Conservation (phyloP, 129 eudicot genomes). For the Lonicera japonica region DNA sequence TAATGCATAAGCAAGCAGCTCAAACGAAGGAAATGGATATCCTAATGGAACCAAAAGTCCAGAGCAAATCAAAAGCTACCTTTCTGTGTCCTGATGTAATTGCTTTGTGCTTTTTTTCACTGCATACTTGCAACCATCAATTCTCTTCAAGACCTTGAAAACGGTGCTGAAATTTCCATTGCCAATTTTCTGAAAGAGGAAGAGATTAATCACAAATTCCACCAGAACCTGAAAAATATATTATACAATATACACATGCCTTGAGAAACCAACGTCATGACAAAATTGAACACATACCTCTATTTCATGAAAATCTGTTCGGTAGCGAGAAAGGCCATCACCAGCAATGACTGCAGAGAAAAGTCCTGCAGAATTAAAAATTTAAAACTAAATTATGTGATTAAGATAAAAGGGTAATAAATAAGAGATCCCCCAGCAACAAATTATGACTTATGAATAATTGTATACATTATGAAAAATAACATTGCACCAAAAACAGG, state of each 20-base stretch:
- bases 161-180: slow-evolving; percentile 82
- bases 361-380: slow-evolving; percentile 38
- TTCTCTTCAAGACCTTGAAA: slow-evolving; percentile 73
- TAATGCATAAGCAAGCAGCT: slow-evolving; percentile 1
- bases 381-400: not conserved
- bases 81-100: slow-evolving; percentile 58
- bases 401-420: not conserved
- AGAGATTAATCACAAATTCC: not conserved
- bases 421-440: not conserved
- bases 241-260: not conserved
- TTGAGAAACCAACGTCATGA: not conserved
- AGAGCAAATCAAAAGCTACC: slow-evolving; percentile 35
- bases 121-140: slow-evolving; percentile 94
- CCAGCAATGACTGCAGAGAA: slow-evolving; percentile 44
- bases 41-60: slow-evolving; percentile 2
- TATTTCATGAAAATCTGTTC: slow-evolving; percentile 80
- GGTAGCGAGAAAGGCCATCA: slow-evolving; percentile 78
- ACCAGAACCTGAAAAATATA: not conserved
- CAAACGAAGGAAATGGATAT: not conserved
- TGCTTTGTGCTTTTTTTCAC: slow-evolving; percentile 66
- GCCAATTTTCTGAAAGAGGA: slow-evolving; percentile 65
- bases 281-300: slow-evolving; percentile 38
- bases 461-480: too few relatives aligned
- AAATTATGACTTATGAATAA: not conserved
- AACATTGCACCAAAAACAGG: too few relatives aligned